These are phyloP conservation scores for Phellinidium pouzarii DNA, from an alignment of 1,284 basidiomycete genomes.

Conservation along the genomic window DNA sequence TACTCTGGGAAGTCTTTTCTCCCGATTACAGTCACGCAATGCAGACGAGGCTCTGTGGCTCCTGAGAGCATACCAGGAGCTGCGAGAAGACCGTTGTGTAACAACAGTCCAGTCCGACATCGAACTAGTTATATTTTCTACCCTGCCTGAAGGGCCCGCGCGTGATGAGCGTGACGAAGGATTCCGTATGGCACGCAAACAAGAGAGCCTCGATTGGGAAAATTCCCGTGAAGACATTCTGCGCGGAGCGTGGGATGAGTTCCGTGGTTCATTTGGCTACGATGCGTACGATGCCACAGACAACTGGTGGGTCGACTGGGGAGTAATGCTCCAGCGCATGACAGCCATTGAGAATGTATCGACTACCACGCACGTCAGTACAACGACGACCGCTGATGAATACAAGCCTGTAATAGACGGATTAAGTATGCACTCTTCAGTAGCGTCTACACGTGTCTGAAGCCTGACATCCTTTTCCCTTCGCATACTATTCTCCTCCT, in stretches of 20 bases:
- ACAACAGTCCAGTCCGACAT: conserved; percentile 26
- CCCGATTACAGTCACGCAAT: conserved; percentile 39
- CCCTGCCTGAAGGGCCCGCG: conserved; percentile 33
- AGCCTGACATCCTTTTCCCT: too few relatives aligned
- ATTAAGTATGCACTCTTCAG: too few relatives aligned
- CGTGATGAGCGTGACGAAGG: conserved; percentile 37
- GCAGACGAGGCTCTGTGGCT: conserved; percentile 40
- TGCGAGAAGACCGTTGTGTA: conserved; percentile 36
- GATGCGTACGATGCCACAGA: conserved; percentile 18
- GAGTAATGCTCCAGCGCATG: conserved; percentile 5
- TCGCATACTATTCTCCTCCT: too few relatives aligned
- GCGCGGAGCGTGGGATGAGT: conserved; percentile 15
- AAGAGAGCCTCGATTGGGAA: conserved; percentile 11
- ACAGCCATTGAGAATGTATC: not conserved
- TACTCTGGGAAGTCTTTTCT: conserved; percentile 50
- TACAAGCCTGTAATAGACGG: not conserved
- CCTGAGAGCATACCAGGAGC: conserved; percentile 46
- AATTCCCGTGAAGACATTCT: conserved; percentile 7
- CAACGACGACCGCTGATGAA: not conserved
- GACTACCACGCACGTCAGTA: not conserved
- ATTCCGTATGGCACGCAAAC: conserved; percentile 25
- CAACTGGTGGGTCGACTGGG: conserved; percentile 20
- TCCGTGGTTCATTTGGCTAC: conserved; percentile 13
- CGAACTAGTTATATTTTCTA: conserved; percentile 33
- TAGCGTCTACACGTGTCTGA: too few relatives aligned